These are phyloP conservation scores for Colletotrichum orbiculare DNA, from an alignment of 2,329 filamentous ascomycete species.

Conservation along the genomic window DNA sequence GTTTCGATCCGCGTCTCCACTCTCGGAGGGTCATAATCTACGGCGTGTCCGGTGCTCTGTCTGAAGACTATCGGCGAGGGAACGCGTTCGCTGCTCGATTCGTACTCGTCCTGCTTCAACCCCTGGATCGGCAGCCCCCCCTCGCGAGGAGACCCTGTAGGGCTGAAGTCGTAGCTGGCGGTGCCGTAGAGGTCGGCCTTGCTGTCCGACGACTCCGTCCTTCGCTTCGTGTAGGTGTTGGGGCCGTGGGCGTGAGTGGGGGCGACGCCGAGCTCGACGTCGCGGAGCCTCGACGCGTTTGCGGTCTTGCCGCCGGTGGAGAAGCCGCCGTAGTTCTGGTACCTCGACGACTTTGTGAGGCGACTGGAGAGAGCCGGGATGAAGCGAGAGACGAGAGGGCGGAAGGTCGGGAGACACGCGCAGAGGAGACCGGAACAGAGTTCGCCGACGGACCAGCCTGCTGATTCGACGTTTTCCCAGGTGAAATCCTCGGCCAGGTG, in stretches of 20 bases:
- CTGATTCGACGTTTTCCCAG: conserved; percentile 41
- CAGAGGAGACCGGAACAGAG: conserved; percentile 39
- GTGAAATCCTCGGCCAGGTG: conserved; percentile 37
- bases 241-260: not conserved
- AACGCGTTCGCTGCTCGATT: not conserved
- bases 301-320: not conserved
- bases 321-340: conserved; percentile 4
- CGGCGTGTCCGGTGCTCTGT: too few species aligned
- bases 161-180: conserved; percentile 13
- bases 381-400: conserved; percentile 37
- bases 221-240: not conserved
- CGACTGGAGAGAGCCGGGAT: conserved; percentile 18
- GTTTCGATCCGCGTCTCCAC: too few species aligned
- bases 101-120: not conserved
- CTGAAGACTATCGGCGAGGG: not conserved
- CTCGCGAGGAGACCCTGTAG: not conserved
- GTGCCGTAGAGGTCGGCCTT: conserved; percentile 23
- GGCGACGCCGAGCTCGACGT: conserved; percentile 16
- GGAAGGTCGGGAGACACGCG: conserved; percentile 41
- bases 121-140: not conserved
- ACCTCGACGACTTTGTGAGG: conserved; percentile 13
- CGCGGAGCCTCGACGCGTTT: conserved; percentile 7
- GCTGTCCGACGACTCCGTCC: conserved; percentile 12
- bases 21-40: too few species aligned
- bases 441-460: conserved; percentile 41